These are phyloP conservation scores for Cicer judaicum DNA, from an alignment of 306 rosid genomes.

Conservation along the genomic window DNA sequence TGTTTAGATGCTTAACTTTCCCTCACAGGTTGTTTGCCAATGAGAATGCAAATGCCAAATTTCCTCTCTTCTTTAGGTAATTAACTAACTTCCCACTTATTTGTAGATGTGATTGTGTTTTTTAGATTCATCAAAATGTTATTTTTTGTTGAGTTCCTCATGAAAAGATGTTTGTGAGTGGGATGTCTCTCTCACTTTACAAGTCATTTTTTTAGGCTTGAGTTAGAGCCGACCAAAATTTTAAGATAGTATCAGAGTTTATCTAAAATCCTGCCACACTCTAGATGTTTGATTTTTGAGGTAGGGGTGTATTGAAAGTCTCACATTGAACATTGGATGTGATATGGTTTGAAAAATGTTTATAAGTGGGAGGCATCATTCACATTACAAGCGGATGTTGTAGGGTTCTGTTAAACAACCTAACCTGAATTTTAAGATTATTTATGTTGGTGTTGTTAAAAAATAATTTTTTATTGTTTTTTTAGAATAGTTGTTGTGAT, in stretches of 20 bases:
- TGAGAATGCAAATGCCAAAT: conserved; percentile 11
- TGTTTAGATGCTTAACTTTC: conserved; percentile 37
- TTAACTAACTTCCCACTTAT: conserved; percentile 17
- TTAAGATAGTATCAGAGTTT: neutral
- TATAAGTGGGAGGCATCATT: neutral
- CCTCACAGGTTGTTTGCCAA: conserved; percentile 20
- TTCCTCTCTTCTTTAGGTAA: conserved; percentile 41
- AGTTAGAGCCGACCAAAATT: neutral
- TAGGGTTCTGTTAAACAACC: neutral
- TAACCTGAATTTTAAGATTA: neutral
- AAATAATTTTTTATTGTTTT: neutral
- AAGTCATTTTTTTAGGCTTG: neutral
- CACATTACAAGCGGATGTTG: neutral
- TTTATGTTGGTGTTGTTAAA: neutral
- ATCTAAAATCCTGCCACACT: neutral
- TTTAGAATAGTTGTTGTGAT: neutral
- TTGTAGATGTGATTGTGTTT: neutral
- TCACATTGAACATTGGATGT: neutral
- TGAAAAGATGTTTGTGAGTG: neutral
- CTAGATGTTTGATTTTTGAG: neutral
- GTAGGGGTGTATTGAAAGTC: neutral
- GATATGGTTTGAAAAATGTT: neutral
- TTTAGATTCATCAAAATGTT: neutral
- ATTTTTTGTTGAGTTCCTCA: neutral
- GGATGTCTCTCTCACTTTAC: neutral